Percentiles rank a stretch among this genome's conserved stretches.
Conservation (phyloP, 1,284 basidiomycete species). For the Cystobasidium sp. region DNA sequence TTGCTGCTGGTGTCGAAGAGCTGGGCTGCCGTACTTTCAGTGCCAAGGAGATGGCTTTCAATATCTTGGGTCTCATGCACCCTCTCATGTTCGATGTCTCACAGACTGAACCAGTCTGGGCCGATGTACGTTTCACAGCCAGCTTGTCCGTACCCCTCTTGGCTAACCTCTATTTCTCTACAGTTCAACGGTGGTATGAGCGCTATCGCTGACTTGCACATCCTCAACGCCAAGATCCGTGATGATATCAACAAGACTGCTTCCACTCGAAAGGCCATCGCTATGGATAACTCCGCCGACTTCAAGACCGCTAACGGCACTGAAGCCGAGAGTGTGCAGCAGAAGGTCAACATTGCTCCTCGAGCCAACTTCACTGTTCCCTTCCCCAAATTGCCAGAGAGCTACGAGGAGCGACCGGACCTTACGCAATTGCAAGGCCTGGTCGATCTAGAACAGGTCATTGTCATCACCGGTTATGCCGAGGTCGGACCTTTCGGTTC, state of each 20-base stretch:
- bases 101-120: conserved; percentile 99
- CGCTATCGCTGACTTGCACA: conserved; percentile 89
- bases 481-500: conserved; percentile 99
- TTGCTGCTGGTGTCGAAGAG: conserved; percentile 91
- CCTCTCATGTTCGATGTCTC: conserved; percentile 99
- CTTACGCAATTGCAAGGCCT: conserved; percentile 78
- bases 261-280: conserved; percentile 87
- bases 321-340: conserved; percentile 89
- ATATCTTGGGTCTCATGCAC: conserved; percentile 96
- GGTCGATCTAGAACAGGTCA: conserved; percentile 91
- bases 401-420: conserved; percentile 69
- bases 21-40: conserved; percentile 97
- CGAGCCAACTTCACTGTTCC: conserved; percentile 96
- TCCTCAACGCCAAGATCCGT: conserved; percentile 86
- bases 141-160: background rate
- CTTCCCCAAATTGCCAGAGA: conserved; percentile 71
- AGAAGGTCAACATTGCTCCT: conserved; percentile 89
- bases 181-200: conserved; percentile 91
- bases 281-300: conserved; percentile 91
- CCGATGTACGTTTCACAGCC: conserved; percentile 63
- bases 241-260: conserved; percentile 75
- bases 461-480: conserved; percentile 94
- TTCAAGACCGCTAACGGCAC: conserved; percentile 89
- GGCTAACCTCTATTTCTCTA: background rate
- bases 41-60: conserved; percentile 99